phyloP scores from a whole-genome alignment of 2,329 filamentous ascomycete species.

The Colletotrichum shisoi region DNA sequence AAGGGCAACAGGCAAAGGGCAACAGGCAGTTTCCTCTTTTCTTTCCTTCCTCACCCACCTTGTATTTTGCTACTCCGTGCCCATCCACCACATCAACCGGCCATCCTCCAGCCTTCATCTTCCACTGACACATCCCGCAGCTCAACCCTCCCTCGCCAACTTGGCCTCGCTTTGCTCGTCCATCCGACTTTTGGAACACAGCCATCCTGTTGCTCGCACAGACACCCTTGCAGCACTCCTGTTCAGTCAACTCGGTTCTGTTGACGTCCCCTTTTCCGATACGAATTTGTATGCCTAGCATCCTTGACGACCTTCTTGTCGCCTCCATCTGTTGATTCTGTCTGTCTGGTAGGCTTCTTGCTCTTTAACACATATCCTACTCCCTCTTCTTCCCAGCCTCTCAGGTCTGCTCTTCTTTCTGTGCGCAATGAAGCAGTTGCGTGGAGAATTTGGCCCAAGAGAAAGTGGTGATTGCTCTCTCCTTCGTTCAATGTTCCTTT shows the following conservation, averaged over 20 bases:
- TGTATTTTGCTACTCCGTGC: background rate
- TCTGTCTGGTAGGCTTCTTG: slow-evolving; percentile 14
- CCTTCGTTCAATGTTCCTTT: background rate
- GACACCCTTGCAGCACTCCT: background rate
- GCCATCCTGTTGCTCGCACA: background rate
- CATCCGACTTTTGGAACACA: slow-evolving; percentile 33
- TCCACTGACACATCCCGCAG: slow-evolving; percentile 13
- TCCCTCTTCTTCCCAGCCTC: background rate
- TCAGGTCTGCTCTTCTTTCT: background rate
- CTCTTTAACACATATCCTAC: background rate
- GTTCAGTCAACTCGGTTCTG: slow-evolving; percentile 1
- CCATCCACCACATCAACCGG: background rate
- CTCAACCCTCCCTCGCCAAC: slow-evolving; percentile 13
- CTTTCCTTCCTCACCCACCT: background rate
- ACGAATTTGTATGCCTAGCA: slow-evolving; percentile 52
- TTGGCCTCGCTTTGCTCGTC: slow-evolving; percentile 20
- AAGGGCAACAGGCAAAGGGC: background rate
- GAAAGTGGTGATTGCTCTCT: background rate
- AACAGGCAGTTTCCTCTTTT: background rate
- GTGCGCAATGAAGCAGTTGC: background rate
- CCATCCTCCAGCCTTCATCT: background rate
- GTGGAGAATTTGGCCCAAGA: too few relatives aligned
- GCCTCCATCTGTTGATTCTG: slow-evolving; percentile 5
- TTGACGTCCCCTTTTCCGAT: background rate
- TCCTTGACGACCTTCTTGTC: slow-evolving; percentile 45